Conservation (phyloP, 2,329 filamentous ascomycete genomes). For the Paramyrothecium roridum region DNA sequence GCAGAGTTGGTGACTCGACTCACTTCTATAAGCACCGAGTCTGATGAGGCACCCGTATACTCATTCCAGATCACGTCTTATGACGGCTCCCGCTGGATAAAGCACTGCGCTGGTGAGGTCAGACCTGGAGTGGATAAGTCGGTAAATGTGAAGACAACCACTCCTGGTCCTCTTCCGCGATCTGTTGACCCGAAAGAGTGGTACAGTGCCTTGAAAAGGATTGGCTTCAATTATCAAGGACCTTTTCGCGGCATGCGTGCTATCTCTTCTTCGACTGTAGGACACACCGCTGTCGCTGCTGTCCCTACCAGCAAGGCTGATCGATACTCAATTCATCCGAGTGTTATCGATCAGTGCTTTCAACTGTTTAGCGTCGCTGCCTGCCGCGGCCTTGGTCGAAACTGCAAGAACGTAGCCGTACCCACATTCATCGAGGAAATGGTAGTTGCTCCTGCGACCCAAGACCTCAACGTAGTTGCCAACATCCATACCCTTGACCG, state of each 20-base stretch:
- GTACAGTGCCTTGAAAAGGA: not conserved
- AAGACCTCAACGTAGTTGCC: not conserved
- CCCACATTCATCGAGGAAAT: not conserved
- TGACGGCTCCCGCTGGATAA: conserved; percentile 17
- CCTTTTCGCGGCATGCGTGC: not conserved
- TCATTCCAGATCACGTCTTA: not conserved
- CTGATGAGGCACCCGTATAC: not conserved
- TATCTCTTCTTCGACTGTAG: not conserved
- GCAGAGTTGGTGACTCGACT: not conserved
- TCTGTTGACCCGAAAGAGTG: no score
- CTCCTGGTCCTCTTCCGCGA: no score
- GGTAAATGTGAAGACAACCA: no score
- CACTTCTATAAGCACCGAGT: no score
- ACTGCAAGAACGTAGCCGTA: not conserved
- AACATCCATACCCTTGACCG: not conserved
- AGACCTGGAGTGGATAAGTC: no score
- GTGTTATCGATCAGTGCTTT: not conserved
- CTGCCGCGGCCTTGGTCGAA: not conserved
- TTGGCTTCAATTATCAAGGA: not conserved
- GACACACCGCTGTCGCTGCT: not conserved
- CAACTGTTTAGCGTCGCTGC: not conserved
- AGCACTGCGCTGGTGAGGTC: conserved; percentile 20
- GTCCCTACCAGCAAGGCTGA: not conserved
- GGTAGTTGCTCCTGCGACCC: not conserved
- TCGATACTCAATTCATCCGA: not conserved